These are phyloP conservation scores for Orobanche coerulescens DNA, from an alignment of 257 asterid genomes.

Conservation along the genomic window DNA sequence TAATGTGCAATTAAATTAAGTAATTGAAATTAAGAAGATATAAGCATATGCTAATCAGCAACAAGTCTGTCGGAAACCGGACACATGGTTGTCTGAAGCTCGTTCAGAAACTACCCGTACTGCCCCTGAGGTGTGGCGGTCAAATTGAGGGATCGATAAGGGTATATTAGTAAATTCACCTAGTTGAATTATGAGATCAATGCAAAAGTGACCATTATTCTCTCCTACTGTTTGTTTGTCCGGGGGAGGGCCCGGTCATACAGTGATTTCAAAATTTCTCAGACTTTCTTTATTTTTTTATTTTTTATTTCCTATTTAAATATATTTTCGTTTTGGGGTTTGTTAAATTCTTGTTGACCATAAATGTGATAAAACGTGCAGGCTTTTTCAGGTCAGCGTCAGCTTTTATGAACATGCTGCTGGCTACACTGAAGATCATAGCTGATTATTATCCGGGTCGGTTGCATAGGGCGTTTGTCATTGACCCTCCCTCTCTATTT, in stretches of 20 bases:
- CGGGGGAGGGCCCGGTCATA: constrained; percentile 28
- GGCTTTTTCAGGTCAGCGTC: constrained; percentile 98
- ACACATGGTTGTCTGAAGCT: constrained; percentile 22
- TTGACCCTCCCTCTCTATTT: constrained; percentile 89
- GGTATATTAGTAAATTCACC: constrained; percentile 32
- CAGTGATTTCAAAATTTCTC: constrained; percentile 29
- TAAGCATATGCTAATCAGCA: constrained; percentile 19
- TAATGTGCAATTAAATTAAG: constrained; percentile 27
- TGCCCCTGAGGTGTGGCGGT: constrained; percentile 60
- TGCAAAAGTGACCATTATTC: constrained; percentile 41
- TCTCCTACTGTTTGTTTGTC: constrained; percentile 40
- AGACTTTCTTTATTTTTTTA: constrained; percentile 24
- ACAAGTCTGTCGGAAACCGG: constrained; percentile 32
- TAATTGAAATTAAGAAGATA: constrained; percentile 23
- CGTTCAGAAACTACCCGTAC: constrained; percentile 46
- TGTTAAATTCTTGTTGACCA: constrained; percentile 28
- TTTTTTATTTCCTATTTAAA: constrained; percentile 4
- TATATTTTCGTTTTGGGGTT: constrained; percentile 6
- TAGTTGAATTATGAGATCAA: constrained; percentile 15
- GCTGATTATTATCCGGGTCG: constrained; percentile 77
- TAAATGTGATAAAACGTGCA: constrained; percentile 33
- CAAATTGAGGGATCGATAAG: constrained; percentile 25
- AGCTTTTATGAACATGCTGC: constrained; percentile 75
- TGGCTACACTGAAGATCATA: constrained; percentile 66
- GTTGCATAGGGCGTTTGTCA: constrained; percentile 70